Conservation (phyloP, 805 yeast species). For the Saccharomycopsis sp. region DNA sequence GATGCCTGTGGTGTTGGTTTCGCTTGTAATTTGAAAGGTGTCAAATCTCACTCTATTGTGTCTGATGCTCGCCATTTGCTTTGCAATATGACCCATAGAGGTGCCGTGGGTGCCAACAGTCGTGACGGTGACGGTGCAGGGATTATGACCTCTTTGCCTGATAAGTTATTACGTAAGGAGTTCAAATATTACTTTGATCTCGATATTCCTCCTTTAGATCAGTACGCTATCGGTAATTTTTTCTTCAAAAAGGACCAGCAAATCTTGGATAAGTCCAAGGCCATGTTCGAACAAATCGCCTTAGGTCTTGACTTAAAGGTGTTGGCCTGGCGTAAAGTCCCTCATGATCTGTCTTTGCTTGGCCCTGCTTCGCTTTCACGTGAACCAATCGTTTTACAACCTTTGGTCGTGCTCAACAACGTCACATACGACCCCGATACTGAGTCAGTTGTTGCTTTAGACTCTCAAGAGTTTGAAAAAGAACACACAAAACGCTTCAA, state of each 20-base stretch:
- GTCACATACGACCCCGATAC: constrained; percentile 33
- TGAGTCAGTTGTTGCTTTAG: constrained; percentile 23
- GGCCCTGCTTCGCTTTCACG: constrained; percentile 94
- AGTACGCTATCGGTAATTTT: constrained; percentile 91
- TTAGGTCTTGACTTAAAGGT: constrained; percentile 68
- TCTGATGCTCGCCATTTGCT: constrained; percentile 82
- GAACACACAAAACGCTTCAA: constrained; percentile 63
- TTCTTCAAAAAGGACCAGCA: constrained; percentile 83
- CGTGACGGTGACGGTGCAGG: constrained; percentile 99
- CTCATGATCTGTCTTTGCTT: constrained; percentile 86
- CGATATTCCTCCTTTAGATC: constrained; percentile 69
- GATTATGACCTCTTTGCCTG: constrained; percentile 87
- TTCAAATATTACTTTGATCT: constrained; percentile 64
- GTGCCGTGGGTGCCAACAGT: constrained; percentile 94
- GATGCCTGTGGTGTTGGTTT: constrained; percentile 99
- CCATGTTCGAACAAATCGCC: constrained; percentile 80
- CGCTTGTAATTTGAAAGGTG: constrained; percentile 89
- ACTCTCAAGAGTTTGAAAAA: constrained; percentile 48
- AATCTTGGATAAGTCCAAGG: constrained; percentile 60
- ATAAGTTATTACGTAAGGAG: constrained; percentile 78
- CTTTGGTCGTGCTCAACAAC: constrained; percentile 69
- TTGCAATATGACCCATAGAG: constrained; percentile 98
- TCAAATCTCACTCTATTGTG: constrained; percentile 82
- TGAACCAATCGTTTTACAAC: constrained; percentile 89
- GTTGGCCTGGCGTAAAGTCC: constrained; percentile 92